These are phyloP conservation scores for Petunia secreta DNA, from an alignment of 257 asterid species.

Conservation along the genomic window DNA sequence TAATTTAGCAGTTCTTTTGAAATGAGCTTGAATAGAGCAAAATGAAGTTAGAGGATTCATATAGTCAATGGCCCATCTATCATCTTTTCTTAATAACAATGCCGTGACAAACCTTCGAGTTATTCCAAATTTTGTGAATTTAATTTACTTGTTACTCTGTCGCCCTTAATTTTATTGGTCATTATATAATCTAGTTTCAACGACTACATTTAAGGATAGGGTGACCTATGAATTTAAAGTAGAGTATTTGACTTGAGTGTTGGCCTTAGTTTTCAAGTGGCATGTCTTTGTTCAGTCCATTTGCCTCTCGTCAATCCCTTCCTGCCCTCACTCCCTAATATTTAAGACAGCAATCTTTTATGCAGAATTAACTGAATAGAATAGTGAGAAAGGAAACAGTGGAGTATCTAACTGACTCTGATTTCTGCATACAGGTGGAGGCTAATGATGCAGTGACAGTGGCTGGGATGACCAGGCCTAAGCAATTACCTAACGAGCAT, in stretches of 20 bases:
- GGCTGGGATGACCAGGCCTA: constrained; percentile 95
- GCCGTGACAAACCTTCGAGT: neutral
- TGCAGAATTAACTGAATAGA: constrained; percentile 17
- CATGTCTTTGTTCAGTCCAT: constrained; percentile 10
- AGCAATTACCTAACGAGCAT: constrained; percentile 82
- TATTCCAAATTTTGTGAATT: neutral
- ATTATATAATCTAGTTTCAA: neutral
- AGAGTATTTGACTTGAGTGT: neutral
- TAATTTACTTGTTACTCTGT: neutral
- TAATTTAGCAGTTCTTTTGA: neutral
- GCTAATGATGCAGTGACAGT: constrained; percentile 95
- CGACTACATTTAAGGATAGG: neutral
- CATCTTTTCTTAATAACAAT: too few species aligned
- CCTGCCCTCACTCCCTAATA: neutral
- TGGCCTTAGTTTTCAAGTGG: neutral
- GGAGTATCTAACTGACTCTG: constrained; percentile 20
- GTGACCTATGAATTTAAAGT: neutral
- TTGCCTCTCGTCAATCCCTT: constrained; percentile 16
- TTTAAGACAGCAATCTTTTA: constrained; percentile 11
- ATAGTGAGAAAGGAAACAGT: neutral
- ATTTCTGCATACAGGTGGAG: constrained; percentile 67
- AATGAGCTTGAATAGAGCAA: neutral
- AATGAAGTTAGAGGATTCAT: neutral
- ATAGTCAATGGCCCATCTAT: too few species aligned
- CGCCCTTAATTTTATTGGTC: neutral